Conservation (phyloP, 2,329 filamentous ascomycete species). For the Akanthomyces muscarius region DNA sequence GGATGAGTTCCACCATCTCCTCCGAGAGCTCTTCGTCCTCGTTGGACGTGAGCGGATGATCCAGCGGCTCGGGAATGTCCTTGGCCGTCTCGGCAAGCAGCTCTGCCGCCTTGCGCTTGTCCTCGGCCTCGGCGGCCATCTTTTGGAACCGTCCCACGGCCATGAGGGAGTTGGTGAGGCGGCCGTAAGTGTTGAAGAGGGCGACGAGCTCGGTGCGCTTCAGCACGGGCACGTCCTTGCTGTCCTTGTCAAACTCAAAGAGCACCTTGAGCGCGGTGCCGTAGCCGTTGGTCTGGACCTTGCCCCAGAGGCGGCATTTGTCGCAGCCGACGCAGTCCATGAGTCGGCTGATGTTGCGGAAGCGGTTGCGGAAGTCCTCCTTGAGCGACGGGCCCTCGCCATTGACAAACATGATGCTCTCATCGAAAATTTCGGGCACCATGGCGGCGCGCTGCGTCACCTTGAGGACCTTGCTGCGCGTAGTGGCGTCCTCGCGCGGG, state of each 20-base stretch:
- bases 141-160: conserved; percentile 68
- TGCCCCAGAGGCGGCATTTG: conserved; percentile 97
- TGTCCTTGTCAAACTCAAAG: conserved; percentile 80
- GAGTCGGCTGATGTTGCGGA: conserved; percentile 90
- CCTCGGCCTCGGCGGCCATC: conserved; percentile 41
- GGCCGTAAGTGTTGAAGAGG: conserved; percentile 87
- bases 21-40: conserved; percentile 25
- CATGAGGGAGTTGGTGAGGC: conserved; percentile 75
- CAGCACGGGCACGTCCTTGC: conserved; percentile 63
- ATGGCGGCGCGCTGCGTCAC: conserved; percentile 68
- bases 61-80: conserved; percentile 22
- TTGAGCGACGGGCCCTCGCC: conserved; percentile 74
- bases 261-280: conserved; percentile 92
- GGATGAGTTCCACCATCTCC: conserved; percentile 16
- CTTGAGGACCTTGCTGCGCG: conserved; percentile 74
- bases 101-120: conserved; percentile 25
- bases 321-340: conserved; percentile 99
- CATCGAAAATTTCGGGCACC: conserved; percentile 83
- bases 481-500: conserved; percentile 68
- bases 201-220: conserved; percentile 91
- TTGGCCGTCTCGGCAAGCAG: conserved; percentile 27
- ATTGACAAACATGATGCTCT: conserved; percentile 89
- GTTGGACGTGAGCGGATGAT: conserved; percentile 24
- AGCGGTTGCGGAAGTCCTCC: conserved; percentile 95
- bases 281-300: conserved; percentile 91